Base-by-base conservation (phyloP, 768 basidiomycete species). In the Calocybe indica region DNA sequence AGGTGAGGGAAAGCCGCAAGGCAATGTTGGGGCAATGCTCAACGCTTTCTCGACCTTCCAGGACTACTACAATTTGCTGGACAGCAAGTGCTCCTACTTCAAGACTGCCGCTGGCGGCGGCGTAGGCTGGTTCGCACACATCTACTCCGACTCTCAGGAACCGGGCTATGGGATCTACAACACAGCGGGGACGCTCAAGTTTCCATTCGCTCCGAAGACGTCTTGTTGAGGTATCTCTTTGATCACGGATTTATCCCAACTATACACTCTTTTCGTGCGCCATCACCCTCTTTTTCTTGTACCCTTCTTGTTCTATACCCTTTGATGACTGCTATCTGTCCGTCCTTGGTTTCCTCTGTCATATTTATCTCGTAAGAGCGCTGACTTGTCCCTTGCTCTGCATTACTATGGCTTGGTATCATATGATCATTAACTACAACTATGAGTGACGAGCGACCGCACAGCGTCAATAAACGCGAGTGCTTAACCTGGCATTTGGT, bases 91-190 rank as follows among this genome's bases (percentile, higher is more conserved):
- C 56, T 56, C 67, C 7, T 71, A 79, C 55, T 70, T 89, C 56
- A 89, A 89, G 63, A 56, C 52, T 0, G 75, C 76, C 22, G 58
- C 64, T 11, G 75, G 75, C 2, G 85, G 85, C 14, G 85, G 85
- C 15, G 66, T 88, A 33, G 85, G 87, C 8, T 90, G 87, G 88
- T 90, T 90, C 55, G 84, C 83, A 28, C 88, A 89, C 58, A 81
- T 88, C 46, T 88, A 88, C 57, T 79, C 80, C 1, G 88, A 88
- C 56, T 50, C 62, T 50, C 74, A 79, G 55, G 74, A 76, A 55
- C 79, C 82, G 12, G 86, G 86, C 8, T 89, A 89, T 56, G 87
- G 86, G 5, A 76, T 88, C 45, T 83, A 83, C 55, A 63, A 73
- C 31, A 52, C 37, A 0, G 61, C 67, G 30, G 78, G 79, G 14